These are phyloP conservation scores for Taiwanofungus camphoratus DNA, from an alignment of 1,284 basidiomycete genomes.

Conservation along the genomic window DNA sequence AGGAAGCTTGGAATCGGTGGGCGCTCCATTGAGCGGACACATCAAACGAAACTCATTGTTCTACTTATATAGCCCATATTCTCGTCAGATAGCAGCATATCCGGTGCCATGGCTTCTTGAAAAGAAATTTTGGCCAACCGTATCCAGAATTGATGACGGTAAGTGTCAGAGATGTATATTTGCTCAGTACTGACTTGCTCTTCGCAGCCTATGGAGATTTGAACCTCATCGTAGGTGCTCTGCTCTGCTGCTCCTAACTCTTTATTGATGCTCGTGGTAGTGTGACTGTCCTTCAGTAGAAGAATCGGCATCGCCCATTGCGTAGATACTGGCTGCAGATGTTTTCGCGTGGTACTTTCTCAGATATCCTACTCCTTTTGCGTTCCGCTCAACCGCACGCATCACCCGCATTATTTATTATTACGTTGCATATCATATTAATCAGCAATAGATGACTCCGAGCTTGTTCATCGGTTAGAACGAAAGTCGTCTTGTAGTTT, in stretches of 20 bases:
- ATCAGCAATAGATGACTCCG: no score
- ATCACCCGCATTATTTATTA: constrained; percentile 21
- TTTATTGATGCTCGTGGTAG: constrained; percentile 29
- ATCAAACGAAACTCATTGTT: not conserved
- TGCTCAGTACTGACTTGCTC: constrained; percentile 1
- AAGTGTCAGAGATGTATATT: constrained; percentile 24
- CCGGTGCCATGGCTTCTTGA: constrained; percentile 74
- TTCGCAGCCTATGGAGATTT: constrained; percentile 72
- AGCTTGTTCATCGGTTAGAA: not conserved
- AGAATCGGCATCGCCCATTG: constrained; percentile 40
- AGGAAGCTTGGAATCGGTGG: constrained; percentile 80
- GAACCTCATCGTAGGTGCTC: constrained; percentile 65
- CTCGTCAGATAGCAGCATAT: constrained; percentile 80
- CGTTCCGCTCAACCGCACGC: constrained; percentile 30
- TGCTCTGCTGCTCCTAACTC: not conserved
- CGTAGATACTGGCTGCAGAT: constrained; percentile 14
- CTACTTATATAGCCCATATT: constrained; percentile 61
- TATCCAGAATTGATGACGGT: constrained; percentile 90
- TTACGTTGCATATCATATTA: constrained; percentile 18
- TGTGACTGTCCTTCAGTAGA: constrained; percentile 90
- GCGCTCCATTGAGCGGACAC: constrained; percentile 22
- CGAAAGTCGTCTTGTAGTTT: constrained; percentile 7
- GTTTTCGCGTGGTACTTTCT: constrained; percentile 24
- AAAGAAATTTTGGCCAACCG: constrained; percentile 93
- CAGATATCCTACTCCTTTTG: constrained; percentile 22